These are phyloP conservation scores for Cladosporium oxysporum DNA, from an alignment of 2,329 filamentous ascomycete species.

Conservation along the genomic window DNA sequence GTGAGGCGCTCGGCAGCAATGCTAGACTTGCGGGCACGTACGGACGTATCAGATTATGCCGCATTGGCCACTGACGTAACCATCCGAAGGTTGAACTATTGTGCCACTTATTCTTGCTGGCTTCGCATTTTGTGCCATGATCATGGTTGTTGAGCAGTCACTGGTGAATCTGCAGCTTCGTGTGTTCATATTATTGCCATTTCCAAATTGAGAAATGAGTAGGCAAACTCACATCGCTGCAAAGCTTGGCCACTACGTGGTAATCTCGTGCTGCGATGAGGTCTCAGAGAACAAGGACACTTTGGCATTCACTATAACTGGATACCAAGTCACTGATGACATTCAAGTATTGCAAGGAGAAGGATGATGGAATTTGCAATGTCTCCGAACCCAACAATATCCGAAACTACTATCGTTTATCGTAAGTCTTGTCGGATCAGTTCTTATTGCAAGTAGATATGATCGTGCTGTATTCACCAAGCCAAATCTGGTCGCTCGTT, in stretches of 20 bases:
- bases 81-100: background rate
- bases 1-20: background rate
- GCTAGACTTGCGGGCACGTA: background rate
- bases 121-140: background rate
- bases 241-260: background rate
- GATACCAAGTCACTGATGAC: too few relatives aligned
- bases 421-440: background rate
- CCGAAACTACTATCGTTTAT: background rate
- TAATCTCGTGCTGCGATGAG: background rate
- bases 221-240: background rate
- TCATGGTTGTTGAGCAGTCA: background rate
- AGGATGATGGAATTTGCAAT: background rate
- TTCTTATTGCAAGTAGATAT: background rate
- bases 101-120: background rate
- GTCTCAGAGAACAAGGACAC: background rate
- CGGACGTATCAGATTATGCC: background rate
- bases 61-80: background rate
- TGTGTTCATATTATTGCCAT: background rate
- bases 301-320: background rate
- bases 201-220: background rate
- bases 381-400: background rate
- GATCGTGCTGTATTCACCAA: background rate
- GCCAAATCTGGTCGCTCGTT: constrained; percentile 5
- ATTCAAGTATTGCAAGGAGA: background rate
- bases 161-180: background rate